Evolutionary conservation across 371 early-diverging fungal genomes (phyloP).

Genomic region (Capniomyces stellatus): DNA sequence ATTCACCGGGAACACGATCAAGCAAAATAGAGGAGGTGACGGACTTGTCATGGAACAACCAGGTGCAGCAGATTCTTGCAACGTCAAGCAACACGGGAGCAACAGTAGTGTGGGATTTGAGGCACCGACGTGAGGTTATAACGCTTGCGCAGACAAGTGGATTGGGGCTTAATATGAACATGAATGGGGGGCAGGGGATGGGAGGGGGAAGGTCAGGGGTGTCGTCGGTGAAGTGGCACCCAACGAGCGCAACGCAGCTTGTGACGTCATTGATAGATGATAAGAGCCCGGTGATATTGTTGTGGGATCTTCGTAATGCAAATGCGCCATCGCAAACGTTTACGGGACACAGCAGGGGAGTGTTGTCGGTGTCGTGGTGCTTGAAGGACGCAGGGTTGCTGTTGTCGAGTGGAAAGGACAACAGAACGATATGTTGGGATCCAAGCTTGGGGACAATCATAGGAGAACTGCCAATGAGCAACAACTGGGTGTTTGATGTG

Average conservation of each 20-base stretch:
- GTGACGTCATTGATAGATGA: constrained; percentile 85
- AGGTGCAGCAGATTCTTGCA: constrained; percentile 83
- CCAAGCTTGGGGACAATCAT: constrained; percentile 44
- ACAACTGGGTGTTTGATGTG: constrained; percentile 82
- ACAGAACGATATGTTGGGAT: constrained; percentile 85
- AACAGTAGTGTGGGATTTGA: constrained; percentile 90
- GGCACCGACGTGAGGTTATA: constrained; percentile 71
- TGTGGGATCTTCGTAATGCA: constrained; percentile 91
- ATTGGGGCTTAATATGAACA: constrained; percentile 12
- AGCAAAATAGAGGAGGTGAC: constrained; percentile 74
- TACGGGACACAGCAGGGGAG: constrained; percentile 66
- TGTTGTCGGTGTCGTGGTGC: constrained; percentile 84
- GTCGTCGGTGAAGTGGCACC: constrained; percentile 85
- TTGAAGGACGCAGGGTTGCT: constrained; percentile 75
- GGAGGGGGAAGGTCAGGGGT: constrained; percentile 41
- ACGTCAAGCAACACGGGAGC: constrained; percentile 77
- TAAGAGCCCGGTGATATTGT: constrained; percentile 55
- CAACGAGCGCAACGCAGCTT: constrained; percentile 83
- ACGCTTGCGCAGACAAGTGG: constrained; percentile 44
- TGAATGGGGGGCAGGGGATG: constrained; percentile 26
- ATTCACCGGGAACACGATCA: constrained; percentile 70
- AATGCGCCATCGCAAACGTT: constrained; percentile 69
- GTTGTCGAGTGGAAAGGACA: constrained; percentile 79
- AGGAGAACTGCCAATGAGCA: constrained; percentile 53
- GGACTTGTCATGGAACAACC: constrained; percentile 80